phyloP scores from a whole-genome alignment of 2,329 filamentous ascomycete genomes.

The Elsinoe australis region DNA sequence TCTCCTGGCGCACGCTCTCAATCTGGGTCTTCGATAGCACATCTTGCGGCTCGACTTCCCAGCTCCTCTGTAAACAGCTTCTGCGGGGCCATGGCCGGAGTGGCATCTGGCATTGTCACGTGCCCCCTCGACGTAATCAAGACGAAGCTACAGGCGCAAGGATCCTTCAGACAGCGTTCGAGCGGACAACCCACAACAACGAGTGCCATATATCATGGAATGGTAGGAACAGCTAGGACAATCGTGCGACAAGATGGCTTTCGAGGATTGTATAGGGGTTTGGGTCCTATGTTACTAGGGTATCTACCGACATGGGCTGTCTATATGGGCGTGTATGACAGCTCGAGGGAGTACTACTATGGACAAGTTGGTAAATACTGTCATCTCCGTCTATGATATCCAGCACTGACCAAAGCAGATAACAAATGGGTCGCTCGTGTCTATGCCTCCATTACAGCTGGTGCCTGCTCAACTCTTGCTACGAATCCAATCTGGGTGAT shows the following conservation, averaged over 20 bases:
- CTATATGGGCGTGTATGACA: constrained; percentile 94
- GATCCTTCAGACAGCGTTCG: constrained; percentile 58
- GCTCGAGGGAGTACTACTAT: constrained; percentile 67
- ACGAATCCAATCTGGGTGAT: constrained; percentile 99
- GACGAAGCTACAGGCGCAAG: constrained; percentile 93
- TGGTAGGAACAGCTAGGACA: constrained; percentile 74
- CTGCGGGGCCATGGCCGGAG: constrained; percentile 79
- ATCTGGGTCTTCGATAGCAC: constrained; percentile 30
- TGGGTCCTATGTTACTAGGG: constrained; percentile 89
- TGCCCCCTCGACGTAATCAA: constrained; percentile 99
- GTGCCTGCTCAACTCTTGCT: constrained; percentile 82
- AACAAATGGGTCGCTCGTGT: constrained; percentile 74
- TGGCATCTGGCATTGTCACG: constrained; percentile 88
- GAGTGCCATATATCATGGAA: constrained; percentile 65
- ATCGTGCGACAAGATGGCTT: constrained; percentile 88
- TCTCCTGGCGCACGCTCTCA: background rate
- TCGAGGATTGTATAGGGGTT: constrained; percentile 81
- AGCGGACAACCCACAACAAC: constrained; percentile 33
- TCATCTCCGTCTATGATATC: too few relatives aligned
- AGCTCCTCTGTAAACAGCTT: constrained; percentile 65
- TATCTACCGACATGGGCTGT: constrained; percentile 98
- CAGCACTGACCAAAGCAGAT: constrained; percentile 40
- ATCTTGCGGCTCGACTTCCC: constrained; percentile 42
- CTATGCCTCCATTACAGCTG: constrained; percentile 83
- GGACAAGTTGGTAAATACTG: constrained; percentile 47